Evolutionary conservation across 169 alveolate species (phyloP), one percentile per base, ranked within the genome.

Genomic region (Plasmodium ovale): DNA sequence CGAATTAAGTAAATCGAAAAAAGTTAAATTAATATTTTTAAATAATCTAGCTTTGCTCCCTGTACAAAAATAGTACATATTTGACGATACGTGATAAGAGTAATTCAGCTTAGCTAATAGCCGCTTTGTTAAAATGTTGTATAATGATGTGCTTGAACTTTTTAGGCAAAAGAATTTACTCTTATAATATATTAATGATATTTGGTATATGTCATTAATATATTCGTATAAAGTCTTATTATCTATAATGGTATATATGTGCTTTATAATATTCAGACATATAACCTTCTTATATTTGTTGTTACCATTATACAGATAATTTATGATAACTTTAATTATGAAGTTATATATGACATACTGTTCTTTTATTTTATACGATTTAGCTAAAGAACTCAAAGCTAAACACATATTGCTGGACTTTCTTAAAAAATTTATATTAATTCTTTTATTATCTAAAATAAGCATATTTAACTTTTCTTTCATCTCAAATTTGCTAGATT

Each of bases 1-100:
- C 0, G 91, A 67, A 51, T 85, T 85, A 1, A 85, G 37, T 58
- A 85, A 68, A 69, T 85, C 91, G 25, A 42, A 85, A 69, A 85
- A 69, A 16, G 91, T 85, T 51, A 70, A 85, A 70, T 85, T 85
- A 2, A 85, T 85, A 62, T 85, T 85, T 85, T 85, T 85, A 31
- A 85, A 69, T 42, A 67, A 39, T 69, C 91, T 56, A 16, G 25
- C 56, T 85, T 85, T 85, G 39, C 91, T 85, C 6, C 91, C 91
- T 44, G 91, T 85, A 85, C 91, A 85, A 37, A 85, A 85, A 85
- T 85, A 85, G 56, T 54, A 85, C 73, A 85, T 56, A 54, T 85
- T 85, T 23, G 91, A 85, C 1, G 91, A 85, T 33, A 85, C 87
- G 49, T 85, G 91, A 49, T 85, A 85, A 10, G 91, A 85, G 7